Base-by-base conservation (phyloP, 345 rosid genomes). In the Populus davidiana region DNA sequence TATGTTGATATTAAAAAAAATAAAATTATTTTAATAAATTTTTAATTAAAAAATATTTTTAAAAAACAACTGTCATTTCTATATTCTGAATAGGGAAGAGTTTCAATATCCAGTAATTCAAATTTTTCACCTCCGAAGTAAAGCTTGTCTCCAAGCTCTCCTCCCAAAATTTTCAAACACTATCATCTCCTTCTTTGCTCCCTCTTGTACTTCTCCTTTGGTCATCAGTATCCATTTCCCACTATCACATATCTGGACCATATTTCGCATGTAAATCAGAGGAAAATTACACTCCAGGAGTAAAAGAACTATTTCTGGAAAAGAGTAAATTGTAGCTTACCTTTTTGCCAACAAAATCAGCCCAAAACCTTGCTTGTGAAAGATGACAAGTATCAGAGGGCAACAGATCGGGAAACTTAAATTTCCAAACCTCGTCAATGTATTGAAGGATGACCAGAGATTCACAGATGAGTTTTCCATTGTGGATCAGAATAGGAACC, bases 321-420 rank as follows among this genome's bases (percentile, higher is more conserved):
- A 47, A 4, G 4, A 47, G 16, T 12, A 47, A 47, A 13, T 13
- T 13, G 2, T 13, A 47, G 50, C 50, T 13, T 1, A 13, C 54
- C 71, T 33, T 71, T 7, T 62, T 78, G 35, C 47, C 71, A 29
- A 77, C 50, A 13, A 47, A 65, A 38, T 78, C 81, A 39, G 67
- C 81, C 72, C 81, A 72, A 52, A 66, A 72, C 66, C 76, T 72
- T 21, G 76, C 76, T 3, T 72, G 72, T 27, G 81, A 71, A 64
- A 66, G 29, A 18, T 14, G 54, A 9, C 18, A 66, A 23, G 81
- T 67, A 52, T 78, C 67, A 25, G 77, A 33, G 43, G 81, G 76
- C 35, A 78, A 67, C 38, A 66, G 12, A 44, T 44, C 11, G 17
- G 76, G 76, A 23, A 67, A 39, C 21, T 33, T 54, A 25, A 35